These are phyloP conservation scores for Neurospora hispaniola DNA, from an alignment of 495 filamentous ascomycete species.

Conservation along the genomic window DNA sequence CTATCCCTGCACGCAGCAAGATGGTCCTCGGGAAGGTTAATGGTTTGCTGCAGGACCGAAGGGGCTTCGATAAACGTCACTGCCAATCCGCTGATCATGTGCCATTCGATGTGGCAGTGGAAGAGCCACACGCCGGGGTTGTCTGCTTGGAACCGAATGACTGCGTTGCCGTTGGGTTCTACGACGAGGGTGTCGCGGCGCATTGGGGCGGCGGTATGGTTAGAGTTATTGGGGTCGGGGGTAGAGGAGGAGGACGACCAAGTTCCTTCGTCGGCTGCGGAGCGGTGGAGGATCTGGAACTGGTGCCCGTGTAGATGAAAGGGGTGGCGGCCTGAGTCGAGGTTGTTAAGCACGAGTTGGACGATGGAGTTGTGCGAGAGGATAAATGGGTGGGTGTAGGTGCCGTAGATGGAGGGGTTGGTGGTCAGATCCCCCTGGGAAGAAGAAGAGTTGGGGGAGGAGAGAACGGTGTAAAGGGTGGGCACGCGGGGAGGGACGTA, in stretches of 20 bases:
- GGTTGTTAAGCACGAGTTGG: conserved; percentile 74
- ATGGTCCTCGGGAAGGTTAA: conserved; percentile 55
- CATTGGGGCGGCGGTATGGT: conserved; percentile 33
- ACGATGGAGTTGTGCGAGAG: conserved; percentile 57
- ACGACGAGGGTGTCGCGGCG: conserved; percentile 48
- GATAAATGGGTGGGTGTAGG: conserved; percentile 58
- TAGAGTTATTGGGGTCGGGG: no score
- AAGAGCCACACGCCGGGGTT: conserved; percentile 72
- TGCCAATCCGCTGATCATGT: conserved; percentile 54
- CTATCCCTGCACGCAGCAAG: conserved; percentile 32
- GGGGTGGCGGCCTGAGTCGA: conserved; percentile 61
- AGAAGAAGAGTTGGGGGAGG: conserved; percentile 46
- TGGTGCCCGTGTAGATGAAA: conserved; percentile 84
- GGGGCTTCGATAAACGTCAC: conserved; percentile 58
- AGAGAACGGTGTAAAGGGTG: conserved; percentile 64
- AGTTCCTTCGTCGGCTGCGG: conserved; percentile 30
- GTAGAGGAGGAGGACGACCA: conserved; percentile 10
- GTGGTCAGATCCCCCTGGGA: conserved; percentile 8
- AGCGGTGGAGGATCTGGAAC: conserved; percentile 54
- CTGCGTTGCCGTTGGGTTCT: conserved; percentile 45
- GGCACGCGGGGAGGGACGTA: conserved; percentile 69
- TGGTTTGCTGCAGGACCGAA: conserved; percentile 43
- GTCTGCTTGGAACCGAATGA: conserved; percentile 56
- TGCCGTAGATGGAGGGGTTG: conserved; percentile 59
- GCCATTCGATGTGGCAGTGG: conserved; percentile 62